A percentile compares a stretch with the other conserved stretches of the same genome.
phyloP scores from a whole-genome alignment of 129 eudicot species.

The Sambucus nigra region DNA sequence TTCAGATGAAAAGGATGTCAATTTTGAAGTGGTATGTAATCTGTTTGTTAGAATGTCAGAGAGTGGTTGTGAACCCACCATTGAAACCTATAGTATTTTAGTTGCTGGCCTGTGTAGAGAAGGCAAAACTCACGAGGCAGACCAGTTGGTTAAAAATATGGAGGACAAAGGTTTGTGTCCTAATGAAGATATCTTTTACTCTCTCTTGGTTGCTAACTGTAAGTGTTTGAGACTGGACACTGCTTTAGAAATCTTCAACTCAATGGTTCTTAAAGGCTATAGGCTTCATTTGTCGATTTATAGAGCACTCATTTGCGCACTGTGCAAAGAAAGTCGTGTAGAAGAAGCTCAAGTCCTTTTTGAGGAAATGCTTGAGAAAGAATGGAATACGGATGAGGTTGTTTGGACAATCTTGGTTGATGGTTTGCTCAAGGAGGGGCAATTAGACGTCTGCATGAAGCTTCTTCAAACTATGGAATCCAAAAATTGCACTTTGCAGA shows the following conservation, averaged over 20 bases:
- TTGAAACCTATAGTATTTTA: slow-evolving; percentile 44
- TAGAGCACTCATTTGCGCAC: slow-evolving; percentile 39
- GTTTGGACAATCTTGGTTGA: slow-evolving; percentile 74
- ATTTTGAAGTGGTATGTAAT: slow-evolving; percentile 17
- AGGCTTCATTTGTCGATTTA: slow-evolving; percentile 37
- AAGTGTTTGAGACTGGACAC: slow-evolving; percentile 39
- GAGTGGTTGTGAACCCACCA: slow-evolving; percentile 55
- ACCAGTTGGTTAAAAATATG: slow-evolving; percentile 41
- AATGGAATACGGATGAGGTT: slow-evolving; percentile 68
- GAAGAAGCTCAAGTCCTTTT: slow-evolving; percentile 48
- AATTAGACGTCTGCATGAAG: slow-evolving; percentile 38
- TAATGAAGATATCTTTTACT: slow-evolving; percentile 28
- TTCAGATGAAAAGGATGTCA: slow-evolving; percentile 28
- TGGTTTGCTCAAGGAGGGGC: slow-evolving; percentile 61
- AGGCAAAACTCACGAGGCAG: slow-evolving; percentile 55
- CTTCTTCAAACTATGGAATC: slow-evolving; percentile 48
- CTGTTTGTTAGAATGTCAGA: slow-evolving; percentile 51
- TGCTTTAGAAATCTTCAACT: slow-evolving; percentile 45
- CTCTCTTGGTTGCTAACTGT: slow-evolving; percentile 42
- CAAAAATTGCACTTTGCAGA: slow-evolving; percentile 32
- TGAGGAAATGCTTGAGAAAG: slow-evolving; percentile 44
- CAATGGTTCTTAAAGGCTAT: slow-evolving; percentile 33
- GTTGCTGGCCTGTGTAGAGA: slow-evolving; percentile 48
- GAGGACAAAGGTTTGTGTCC: slow-evolving; percentile 42
- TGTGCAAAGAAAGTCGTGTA: slow-evolving; percentile 35